Evolutionary conservation across 805 yeast genomes (phyloP).

Genomic region (Lachancea sp.): DNA sequence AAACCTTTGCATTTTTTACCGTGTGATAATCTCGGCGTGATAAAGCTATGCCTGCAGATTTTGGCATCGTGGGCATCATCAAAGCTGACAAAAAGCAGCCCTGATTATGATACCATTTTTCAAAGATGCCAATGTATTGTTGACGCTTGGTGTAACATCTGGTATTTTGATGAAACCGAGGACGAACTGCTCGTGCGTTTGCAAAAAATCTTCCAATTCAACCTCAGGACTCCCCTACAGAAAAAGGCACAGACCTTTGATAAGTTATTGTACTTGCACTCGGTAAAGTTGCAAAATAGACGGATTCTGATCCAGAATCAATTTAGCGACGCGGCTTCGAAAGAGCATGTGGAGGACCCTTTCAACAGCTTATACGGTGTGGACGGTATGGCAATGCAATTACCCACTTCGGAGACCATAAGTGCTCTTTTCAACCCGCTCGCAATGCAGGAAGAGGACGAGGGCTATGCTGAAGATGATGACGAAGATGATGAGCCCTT

Average conservation of each 20-base stretch:
- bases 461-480: constrained; percentile 30
- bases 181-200: constrained; percentile 15
- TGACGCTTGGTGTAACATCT: constrained; percentile 22
- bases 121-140: constrained; percentile 20
- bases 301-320: neutral
- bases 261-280: constrained; percentile 9
- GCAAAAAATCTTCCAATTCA: constrained; percentile 10
- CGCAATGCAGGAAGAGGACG: constrained; percentile 17
- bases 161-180: constrained; percentile 17
- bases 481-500: constrained; percentile 24
- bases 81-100: constrained; percentile 10
- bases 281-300: constrained; percentile 4
- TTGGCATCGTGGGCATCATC: constrained; percentile 19
- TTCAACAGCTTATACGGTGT: constrained; percentile 24
- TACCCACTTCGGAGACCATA: constrained; percentile 1
- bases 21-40: constrained; percentile 22
- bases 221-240: constrained; percentile 1
- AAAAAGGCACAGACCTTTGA: constrained; percentile 1
- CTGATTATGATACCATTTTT: constrained; percentile 18
- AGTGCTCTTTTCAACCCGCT: constrained; percentile 4
- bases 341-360: constrained; percentile 19
- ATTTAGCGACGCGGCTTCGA: neutral
- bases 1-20: constrained; percentile 25
- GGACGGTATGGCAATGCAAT: constrained; percentile 3
- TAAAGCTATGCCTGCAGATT: constrained; percentile 19